Evolutionary conservation across 2,329 filamentous ascomycete genomes (phyloP).

Genomic region (Claviceps digitariae): DNA sequence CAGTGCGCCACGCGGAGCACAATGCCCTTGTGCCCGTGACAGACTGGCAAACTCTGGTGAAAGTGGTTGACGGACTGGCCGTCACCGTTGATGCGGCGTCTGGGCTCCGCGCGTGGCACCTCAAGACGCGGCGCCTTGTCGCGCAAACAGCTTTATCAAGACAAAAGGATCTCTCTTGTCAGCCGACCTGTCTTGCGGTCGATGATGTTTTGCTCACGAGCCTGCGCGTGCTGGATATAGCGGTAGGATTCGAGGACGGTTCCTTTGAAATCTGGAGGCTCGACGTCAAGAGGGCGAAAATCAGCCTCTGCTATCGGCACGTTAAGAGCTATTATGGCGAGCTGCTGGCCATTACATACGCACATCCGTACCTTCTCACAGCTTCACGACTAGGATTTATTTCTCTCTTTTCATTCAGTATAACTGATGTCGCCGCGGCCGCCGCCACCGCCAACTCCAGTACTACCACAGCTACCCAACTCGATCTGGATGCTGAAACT

Average conservation of each 20-base stretch:
- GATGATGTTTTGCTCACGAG: conserved; percentile 35
- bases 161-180: conserved; percentile 8
- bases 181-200: conserved; percentile 52
- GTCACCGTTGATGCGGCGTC: conserved; percentile 58
- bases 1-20: conserved; percentile 32
- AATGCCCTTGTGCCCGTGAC: conserved; percentile 1
- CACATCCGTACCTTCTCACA: conserved; percentile 63
- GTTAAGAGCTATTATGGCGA: conserved; percentile 48
- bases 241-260: conserved; percentile 59
- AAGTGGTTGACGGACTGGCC: conserved; percentile 62
- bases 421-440: conserved; percentile 1
- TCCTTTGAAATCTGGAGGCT: conserved; percentile 58
- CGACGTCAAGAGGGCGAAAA: conserved; percentile 25
- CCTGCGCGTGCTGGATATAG: conserved; percentile 39
- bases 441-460: too few relatives aligned
- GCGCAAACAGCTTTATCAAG: conserved; percentile 30
- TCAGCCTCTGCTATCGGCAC: conserved; percentile 44
- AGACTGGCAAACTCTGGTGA: conserved; percentile 52
- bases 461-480: too few relatives aligned
- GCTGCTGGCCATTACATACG: conserved; percentile 57
- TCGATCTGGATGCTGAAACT: background rate
- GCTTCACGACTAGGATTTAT: conserved; percentile 63
- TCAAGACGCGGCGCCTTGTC: conserved; percentile 48
- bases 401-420: conserved; percentile 58
- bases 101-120: conserved; percentile 68